These are phyloP conservation scores for Vitis hybrid DNA, from an alignment of 177 flowering plant genomes.

Conservation along the genomic window DNA sequence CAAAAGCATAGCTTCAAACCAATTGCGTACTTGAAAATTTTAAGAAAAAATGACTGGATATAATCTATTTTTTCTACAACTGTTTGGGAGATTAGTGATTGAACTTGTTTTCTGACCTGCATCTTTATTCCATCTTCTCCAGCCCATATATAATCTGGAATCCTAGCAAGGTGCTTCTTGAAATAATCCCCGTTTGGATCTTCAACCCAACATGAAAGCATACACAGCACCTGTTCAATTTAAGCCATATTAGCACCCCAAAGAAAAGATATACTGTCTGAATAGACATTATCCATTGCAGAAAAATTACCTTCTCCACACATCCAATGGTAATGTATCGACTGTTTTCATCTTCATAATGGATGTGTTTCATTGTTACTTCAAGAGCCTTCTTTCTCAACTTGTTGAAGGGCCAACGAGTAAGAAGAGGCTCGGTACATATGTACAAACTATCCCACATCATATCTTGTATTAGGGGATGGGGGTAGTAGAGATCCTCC, in stretches of 20 bases:
- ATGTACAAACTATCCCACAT: slow-evolving; percentile 48
- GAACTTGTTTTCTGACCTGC: neutral
- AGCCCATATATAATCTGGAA: slow-evolving; percentile 40
- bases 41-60: too few relatives aligned
- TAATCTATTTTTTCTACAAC: too few relatives aligned
- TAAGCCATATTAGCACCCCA: neutral
- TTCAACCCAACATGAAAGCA: slow-evolving; percentile 64
- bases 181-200: slow-evolving; percentile 40
- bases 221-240: slow-evolving; percentile 27
- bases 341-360: slow-evolving; percentile 54
- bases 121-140: slow-evolving; percentile 54
- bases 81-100: too few relatives aligned
- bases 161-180: slow-evolving; percentile 40
- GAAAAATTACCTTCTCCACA: slow-evolving; percentile 35
- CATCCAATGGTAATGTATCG: slow-evolving; percentile 51
- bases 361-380: slow-evolving; percentile 38
- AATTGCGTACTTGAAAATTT: too few relatives aligned
- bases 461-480: slow-evolving; percentile 41
- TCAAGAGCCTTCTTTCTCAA: slow-evolving; percentile 36
- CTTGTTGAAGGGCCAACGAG: slow-evolving; percentile 46
- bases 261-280: neutral
- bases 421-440: slow-evolving; percentile 38
- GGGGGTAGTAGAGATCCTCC: slow-evolving; percentile 46
- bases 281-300: neutral
- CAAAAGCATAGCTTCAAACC: too few relatives aligned